These are phyloP conservation scores for Penicillium coffeae DNA, from an alignment of 495 filamentous ascomycete genomes.

Conservation along the genomic window DNA sequence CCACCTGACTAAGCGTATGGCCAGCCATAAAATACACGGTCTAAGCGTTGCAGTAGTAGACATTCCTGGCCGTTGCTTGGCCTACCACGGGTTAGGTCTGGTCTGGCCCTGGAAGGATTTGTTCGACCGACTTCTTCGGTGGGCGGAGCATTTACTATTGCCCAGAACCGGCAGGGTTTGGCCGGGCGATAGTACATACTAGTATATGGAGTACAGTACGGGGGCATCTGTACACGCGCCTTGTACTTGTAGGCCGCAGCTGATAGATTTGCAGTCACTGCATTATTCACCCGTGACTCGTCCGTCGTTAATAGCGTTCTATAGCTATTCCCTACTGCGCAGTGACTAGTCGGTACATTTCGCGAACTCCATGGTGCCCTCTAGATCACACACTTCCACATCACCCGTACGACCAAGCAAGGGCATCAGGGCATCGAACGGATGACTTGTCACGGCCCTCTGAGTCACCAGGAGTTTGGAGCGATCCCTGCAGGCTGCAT, in stretches of 20 bases:
- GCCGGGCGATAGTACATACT: too few relatives aligned
- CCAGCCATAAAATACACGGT: constrained; percentile 1
- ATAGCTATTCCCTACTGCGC: too few relatives aligned
- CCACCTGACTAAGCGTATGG: constrained; percentile 19
- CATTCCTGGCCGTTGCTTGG: constrained; percentile 26
- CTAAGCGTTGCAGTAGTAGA: constrained; percentile 13
- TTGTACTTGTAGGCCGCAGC: too few relatives aligned
- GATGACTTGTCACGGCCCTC: constrained; percentile 13
- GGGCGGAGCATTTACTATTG: neutral
- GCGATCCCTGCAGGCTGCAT: constrained; percentile 24
- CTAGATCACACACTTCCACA: constrained; percentile 4
- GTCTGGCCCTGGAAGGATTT: neutral
- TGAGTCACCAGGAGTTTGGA: constrained; percentile 19
- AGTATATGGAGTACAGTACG: too few relatives aligned
- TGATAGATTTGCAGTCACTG: too few relatives aligned
- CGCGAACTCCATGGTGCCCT: neutral
- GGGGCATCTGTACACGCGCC: too few relatives aligned
- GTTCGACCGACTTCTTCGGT: too few relatives aligned
- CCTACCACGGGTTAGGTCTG: constrained; percentile 3
- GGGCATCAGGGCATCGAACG: constrained; percentile 7
- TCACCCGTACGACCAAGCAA: constrained; percentile 30
- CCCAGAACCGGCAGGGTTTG: too few relatives aligned
- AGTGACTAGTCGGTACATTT: too few relatives aligned
- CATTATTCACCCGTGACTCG: too few relatives aligned
- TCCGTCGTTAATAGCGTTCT: too few relatives aligned